A percentile compares a stretch with the other conserved stretches of the same genome.
Conservation (phyloP, 2,329 filamentous ascomycete genomes). For the Penicillium sp. region DNA sequence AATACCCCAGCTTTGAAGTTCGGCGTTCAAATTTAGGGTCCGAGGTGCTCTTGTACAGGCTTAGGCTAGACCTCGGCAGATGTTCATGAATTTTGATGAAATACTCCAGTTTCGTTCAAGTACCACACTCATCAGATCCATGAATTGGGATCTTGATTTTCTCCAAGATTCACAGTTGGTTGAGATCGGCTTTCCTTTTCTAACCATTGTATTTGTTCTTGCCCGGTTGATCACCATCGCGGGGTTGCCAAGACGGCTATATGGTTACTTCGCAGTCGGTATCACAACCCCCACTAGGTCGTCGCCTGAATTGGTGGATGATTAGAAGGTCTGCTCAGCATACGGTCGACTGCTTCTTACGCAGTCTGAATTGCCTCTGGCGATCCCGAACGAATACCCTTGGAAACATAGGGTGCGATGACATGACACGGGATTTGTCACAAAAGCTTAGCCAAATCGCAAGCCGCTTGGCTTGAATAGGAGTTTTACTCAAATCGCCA, state of each 20-base stretch:
- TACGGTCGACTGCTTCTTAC: too few relatives aligned
- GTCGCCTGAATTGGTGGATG: conserved; percentile 27
- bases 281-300: conserved; percentile 26
- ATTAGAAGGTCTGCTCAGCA: conserved; percentile 18
- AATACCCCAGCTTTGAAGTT: background rate
- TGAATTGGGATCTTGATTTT: background rate
- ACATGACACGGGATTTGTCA: conserved; percentile 9
- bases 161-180: background rate
- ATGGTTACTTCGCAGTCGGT: background rate
- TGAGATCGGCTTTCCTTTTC: background rate
- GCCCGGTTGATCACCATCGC: background rate
- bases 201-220: background rate
- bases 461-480: conserved; percentile 8
- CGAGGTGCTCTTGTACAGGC: background rate
- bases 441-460: conserved; percentile 15
- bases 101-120: background rate
- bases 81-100: background rate
- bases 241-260: conserved; percentile 1
- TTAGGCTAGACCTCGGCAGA: background rate
- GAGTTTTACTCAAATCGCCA: conserved; percentile 10
- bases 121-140: background rate
- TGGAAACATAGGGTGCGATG: too few relatives aligned
- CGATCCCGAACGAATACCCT: conserved; percentile 16
- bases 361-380: conserved; percentile 11
- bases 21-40: background rate